A percentile compares a stretch with the other conserved stretches of the same genome.
Conservation (phyloP, 2,329 filamentous ascomycete genomes). For the Alternaria burnsii region DNA sequence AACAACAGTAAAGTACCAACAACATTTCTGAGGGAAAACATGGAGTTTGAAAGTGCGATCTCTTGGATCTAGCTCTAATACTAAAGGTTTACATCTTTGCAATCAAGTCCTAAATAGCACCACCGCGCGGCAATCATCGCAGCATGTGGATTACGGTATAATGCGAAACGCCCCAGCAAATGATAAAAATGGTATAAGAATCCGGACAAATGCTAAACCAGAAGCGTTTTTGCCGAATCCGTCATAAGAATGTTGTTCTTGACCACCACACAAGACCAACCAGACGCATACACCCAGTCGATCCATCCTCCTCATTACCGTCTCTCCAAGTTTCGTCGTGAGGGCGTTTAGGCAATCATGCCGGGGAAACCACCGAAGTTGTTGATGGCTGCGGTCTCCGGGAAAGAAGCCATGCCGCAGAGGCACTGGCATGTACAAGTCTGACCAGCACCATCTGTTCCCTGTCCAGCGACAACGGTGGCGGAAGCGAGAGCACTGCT, state of each 20-base stretch:
- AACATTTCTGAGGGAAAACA: background rate
- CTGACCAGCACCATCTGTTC: conserved; percentile 37
- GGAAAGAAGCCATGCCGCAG: conserved; percentile 50
- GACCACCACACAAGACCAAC: background rate
- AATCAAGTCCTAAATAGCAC: conserved; percentile 16
- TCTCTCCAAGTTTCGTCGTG: conserved; percentile 7
- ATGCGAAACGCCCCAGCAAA: conserved; percentile 38
- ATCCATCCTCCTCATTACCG: conserved; percentile 10
- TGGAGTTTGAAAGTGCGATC: conserved; percentile 25
- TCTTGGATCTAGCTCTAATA: conserved; percentile 41
- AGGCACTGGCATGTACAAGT: conserved; percentile 50
- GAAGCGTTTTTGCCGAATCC: conserved; percentile 30
- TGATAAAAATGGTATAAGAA: conserved; percentile 41
- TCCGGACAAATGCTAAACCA: conserved; percentile 21
- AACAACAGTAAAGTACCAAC: background rate
- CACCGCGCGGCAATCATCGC: conserved; percentile 22
- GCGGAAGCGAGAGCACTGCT: conserved; percentile 28
- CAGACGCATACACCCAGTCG: background rate
- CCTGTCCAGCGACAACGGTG: conserved; percentile 44
- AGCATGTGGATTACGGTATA: conserved; percentile 48
- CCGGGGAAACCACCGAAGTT: conserved; percentile 51
- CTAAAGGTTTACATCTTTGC: conserved; percentile 32
- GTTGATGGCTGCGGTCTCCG: conserved; percentile 42
- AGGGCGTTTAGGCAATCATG: conserved; percentile 35
- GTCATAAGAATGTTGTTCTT: conserved; percentile 25